Evolutionary conservation across 1,284 basidiomycete species (phyloP).

Genomic region (Acaromyces ingoldii): DNA sequence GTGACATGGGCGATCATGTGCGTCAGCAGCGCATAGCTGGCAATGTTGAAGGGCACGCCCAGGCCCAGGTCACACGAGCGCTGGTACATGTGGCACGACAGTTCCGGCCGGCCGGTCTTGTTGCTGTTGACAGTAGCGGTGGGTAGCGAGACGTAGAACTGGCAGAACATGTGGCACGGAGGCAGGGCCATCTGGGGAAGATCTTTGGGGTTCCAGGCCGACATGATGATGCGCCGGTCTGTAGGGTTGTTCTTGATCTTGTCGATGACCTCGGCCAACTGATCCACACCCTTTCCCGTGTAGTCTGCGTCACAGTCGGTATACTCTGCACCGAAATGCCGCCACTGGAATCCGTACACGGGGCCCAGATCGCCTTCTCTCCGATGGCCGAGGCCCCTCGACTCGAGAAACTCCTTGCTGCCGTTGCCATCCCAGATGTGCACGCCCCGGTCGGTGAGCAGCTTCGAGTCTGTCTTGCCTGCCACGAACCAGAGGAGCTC

Average conservation of each 20-base stretch:
- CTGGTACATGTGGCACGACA: constrained; percentile 96
- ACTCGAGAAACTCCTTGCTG: constrained; percentile 76
- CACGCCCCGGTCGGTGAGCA: constrained; percentile 75
- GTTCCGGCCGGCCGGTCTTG: constrained; percentile 42
- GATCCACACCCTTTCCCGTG: constrained; percentile 83
- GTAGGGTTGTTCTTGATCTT: constrained; percentile 92
- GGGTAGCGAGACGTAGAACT: constrained; percentile 92
- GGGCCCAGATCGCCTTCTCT: constrained; percentile 89
- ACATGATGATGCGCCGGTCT: constrained; percentile 89
- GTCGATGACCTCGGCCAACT: constrained; percentile 76
- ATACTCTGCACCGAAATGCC: constrained; percentile 92
- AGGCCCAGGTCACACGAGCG: constrained; percentile 94
- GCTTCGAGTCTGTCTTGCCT: constrained; percentile 75
- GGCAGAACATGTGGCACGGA: constrained; percentile 96
- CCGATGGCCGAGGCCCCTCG: constrained; percentile 74
- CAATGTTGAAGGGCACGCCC: constrained; percentile 92
- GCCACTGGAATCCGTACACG: constrained; percentile 98
- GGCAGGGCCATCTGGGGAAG: constrained; percentile 90
- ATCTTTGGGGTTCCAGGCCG: constrained; percentile 96
- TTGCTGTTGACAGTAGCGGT: constrained; percentile 55
- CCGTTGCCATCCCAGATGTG: constrained; percentile 99
- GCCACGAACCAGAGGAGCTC: constrained; percentile 93
- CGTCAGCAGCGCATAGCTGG: constrained; percentile 89
- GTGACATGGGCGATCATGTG: constrained; percentile 95
- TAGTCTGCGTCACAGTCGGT: constrained; percentile 72